Conservation (phyloP, 441 rosid species). For the Croton setiger region DNA sequence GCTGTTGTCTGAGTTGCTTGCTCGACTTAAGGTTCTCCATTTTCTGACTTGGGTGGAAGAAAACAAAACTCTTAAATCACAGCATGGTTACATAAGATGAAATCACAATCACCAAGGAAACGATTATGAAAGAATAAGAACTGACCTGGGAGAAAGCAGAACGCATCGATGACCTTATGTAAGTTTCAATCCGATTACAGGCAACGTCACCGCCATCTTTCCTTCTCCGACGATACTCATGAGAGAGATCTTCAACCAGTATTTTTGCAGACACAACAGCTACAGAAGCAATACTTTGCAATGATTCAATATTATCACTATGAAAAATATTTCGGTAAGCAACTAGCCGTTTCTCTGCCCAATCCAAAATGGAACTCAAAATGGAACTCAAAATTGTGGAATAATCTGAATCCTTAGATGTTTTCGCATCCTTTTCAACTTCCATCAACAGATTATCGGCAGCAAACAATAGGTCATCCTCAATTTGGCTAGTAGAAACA, state of each 20-base stretch:
- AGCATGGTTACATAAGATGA: neutral
- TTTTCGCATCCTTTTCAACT: constrained; percentile 90
- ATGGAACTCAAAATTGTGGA: constrained; percentile 72
- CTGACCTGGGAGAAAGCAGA: constrained; percentile 95
- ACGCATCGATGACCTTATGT: constrained; percentile 83
- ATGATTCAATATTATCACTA: constrained; percentile 58
- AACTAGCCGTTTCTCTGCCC: constrained; percentile 95
- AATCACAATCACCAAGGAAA: constrained; percentile 6
- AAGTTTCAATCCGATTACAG: constrained; percentile 71
- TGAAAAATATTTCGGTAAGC: constrained; percentile 84
- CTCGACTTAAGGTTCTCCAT: constrained; percentile 93
- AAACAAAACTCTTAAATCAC: constrained; percentile 16
- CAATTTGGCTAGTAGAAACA: constrained; percentile 76
- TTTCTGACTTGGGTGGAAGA: constrained; percentile 43
- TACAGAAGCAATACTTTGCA: constrained; percentile 79
- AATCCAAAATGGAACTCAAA: constrained; percentile 70
- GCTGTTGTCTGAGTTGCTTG: constrained; percentile 67
- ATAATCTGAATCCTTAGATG: constrained; percentile 81
- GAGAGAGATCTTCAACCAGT: constrained; percentile 81
- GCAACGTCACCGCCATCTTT: constrained; percentile 75
- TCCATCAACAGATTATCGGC: constrained; percentile 69
- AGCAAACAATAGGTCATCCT: constrained; percentile 75
- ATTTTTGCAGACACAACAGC: constrained; percentile 82
- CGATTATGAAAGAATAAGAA: constrained; percentile 19
- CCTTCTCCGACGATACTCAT: constrained; percentile 75